These are phyloP conservation scores for Mortierella hygrophila DNA, from an alignment of 192 early-diverging fungal genomes.

Conservation along the genomic window DNA sequence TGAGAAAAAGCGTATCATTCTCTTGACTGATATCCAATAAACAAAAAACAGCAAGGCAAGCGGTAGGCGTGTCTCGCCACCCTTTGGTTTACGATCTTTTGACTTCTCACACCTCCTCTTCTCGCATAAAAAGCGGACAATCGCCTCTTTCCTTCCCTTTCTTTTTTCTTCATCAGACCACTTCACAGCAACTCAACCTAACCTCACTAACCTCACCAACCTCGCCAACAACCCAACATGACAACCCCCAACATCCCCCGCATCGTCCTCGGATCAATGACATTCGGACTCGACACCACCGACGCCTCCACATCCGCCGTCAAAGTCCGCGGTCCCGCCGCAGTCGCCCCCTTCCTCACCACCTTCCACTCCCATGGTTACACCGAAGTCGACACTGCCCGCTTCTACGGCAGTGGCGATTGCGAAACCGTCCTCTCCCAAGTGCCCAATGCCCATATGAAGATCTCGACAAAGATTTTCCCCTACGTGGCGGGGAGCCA, in stretches of 20 bases:
- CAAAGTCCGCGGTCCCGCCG: slow-evolving; percentile 2
- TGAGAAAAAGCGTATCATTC: too few species aligned
- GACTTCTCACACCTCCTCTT: too few species aligned
- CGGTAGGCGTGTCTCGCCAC: too few species aligned
- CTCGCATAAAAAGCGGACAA: too few species aligned
- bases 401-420: slow-evolving; percentile 62
- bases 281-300: slow-evolving; percentile 10
- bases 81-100: too few species aligned
- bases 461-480: slow-evolving; percentile 66
- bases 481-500: slow-evolving; percentile 61
- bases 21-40: too few species aligned
- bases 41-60: too few species aligned
- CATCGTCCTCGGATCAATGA: slow-evolving; percentile 21
- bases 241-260: slow-evolving; percentile 15
- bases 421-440: slow-evolving; percentile 28
- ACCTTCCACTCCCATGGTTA: neutral
- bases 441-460: slow-evolving; percentile 34
- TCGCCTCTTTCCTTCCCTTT: neutral
- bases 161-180: neutral
- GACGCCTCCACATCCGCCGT: slow-evolving; percentile 40
- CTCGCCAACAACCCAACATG: neutral
- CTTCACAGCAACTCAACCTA: neutral
- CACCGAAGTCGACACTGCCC: slow-evolving; percentile 36
- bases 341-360: neutral
- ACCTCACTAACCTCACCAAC: too few species aligned